Evolutionary conservation across 768 basidiomycete species (phyloP).

Genomic region (Xerocomus spinulosus): DNA sequence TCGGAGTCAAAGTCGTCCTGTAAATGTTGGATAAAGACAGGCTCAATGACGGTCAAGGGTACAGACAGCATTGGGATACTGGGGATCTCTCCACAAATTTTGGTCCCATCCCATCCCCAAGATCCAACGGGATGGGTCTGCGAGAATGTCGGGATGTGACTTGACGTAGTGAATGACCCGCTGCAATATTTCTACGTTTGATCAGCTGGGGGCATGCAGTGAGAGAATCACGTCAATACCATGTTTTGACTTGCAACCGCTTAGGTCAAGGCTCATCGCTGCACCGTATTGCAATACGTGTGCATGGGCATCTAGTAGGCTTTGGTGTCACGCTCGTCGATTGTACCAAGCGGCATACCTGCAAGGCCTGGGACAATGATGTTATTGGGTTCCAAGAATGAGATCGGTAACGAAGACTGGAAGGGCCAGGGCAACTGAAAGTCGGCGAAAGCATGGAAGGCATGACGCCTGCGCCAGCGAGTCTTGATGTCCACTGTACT

Average conservation of each 20-base stretch:
- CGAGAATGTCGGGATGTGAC: conserved; percentile 49
- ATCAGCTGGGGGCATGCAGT: neutral
- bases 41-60: conserved; percentile 16
- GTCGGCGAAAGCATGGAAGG: neutral
- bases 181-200: conserved; percentile 52
- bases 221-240: conserved; percentile 36
- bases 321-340: neutral
- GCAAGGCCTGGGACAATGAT: conserved; percentile 71
- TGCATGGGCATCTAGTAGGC: conserved; percentile 64
- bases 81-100: conserved; percentile 59
- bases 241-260: conserved; percentile 51
- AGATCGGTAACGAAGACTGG: conserved; percentile 17
- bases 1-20: conserved; percentile 74
- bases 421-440: conserved; percentile 25
- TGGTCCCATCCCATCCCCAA: conserved; percentile 95
- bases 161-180: conserved; percentile 56
- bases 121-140: conserved; percentile 63
- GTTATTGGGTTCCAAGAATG: conserved; percentile 31
- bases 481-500: conserved; percentile 20
- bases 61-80: conserved; percentile 70
- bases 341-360: conserved; percentile 38
- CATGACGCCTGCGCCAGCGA: conserved; percentile 19
- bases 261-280: conserved; percentile 62
- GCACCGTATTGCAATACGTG: conserved; percentile 70
- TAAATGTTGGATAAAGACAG: neutral